A percentile compares a stretch with the other conserved stretches of the same genome.
These are phyloP conservation scores for Saccharomycopsis vini DNA, from an alignment of 805 yeast genomes.

Conservation along the genomic window DNA sequence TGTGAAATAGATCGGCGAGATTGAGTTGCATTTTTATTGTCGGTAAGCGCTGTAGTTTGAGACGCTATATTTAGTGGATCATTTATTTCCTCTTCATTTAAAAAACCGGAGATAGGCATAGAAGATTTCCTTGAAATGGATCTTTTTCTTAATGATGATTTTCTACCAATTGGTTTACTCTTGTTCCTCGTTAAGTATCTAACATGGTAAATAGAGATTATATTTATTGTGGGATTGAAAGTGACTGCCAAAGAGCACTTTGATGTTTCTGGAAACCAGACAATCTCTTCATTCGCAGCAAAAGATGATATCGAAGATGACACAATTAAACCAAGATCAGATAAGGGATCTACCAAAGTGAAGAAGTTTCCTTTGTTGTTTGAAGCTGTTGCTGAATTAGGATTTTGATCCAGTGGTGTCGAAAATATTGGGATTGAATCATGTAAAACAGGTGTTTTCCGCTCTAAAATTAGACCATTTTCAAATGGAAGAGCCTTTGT, in stretches of 20 bases:
- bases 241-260: conserved; percentile 46
- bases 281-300: conserved; percentile 45
- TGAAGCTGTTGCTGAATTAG: not conserved
- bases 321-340: conserved; percentile 62
- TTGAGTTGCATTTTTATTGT: conserved; percentile 7
- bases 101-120: not conserved
- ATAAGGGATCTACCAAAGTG: conserved; percentile 65
- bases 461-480: conserved; percentile 59
- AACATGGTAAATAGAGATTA: conserved; percentile 47
- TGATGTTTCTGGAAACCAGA: conserved; percentile 42
- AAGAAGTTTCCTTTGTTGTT: conserved; percentile 33
- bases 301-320: conserved; percentile 64
- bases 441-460: conserved; percentile 20
- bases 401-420: not conserved
- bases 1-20: conserved; percentile 29
- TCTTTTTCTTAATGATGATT: conserved; percentile 20
- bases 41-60: not conserved
- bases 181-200: conserved; percentile 28
- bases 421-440: not conserved
- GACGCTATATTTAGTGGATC: no score
- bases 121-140: conserved; percentile 20
- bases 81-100: no score
- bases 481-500: conserved; percentile 54
- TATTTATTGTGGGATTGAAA: conserved; percentile 36
- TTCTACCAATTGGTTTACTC: conserved; percentile 3